Evolutionary conservation across 768 basidiomycete genomes (phyloP).

Genomic region (Agrocybe pediades): DNA sequence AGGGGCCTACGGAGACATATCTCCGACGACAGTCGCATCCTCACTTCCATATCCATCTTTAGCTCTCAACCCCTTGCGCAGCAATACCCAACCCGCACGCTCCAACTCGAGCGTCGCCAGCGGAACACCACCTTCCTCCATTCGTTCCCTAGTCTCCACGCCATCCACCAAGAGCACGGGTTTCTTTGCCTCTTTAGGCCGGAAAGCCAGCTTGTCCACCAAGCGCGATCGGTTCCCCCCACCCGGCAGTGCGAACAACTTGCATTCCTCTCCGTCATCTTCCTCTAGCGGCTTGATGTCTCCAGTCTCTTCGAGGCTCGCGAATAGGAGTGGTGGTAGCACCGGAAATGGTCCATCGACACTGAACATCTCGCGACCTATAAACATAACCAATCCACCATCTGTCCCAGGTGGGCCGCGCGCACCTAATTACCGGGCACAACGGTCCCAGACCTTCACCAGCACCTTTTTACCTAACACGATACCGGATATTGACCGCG

Average conservation of each 20-base stretch:
- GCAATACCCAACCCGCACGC: slow-evolving; percentile 26
- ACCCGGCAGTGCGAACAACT: neutral
- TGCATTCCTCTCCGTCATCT: slow-evolving; percentile 4
- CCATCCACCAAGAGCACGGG: slow-evolving; percentile 50
- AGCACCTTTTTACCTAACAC: slow-evolving; percentile 30
- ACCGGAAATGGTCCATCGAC: slow-evolving; percentile 7
- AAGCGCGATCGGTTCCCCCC: slow-evolving; percentile 23
- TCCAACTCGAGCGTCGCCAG: slow-evolving; percentile 33
- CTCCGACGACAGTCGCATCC: slow-evolving; percentile 56
- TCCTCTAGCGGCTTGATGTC: slow-evolving; percentile 21
- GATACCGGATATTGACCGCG: slow-evolving; percentile 28
- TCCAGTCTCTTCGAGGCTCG: slow-evolving; percentile 11
- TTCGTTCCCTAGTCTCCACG: slow-evolving; percentile 49
- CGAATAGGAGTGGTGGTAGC: slow-evolving; percentile 7
- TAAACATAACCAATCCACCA: slow-evolving; percentile 42
- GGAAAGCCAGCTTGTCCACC: slow-evolving; percentile 58
- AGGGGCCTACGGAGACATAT: slow-evolving; percentile 45
- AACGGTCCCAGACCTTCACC: slow-evolving; percentile 71
- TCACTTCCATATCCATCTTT: slow-evolving; percentile 77
- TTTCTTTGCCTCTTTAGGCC: slow-evolving; percentile 76
- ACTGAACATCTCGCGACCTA: slow-evolving; percentile 27
- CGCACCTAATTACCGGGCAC: slow-evolving; percentile 61
- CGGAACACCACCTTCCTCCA: slow-evolving; percentile 47
- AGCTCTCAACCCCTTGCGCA: slow-evolving; percentile 37
- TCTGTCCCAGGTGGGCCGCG: slow-evolving; percentile 76